Evolutionary conservation across 2,329 filamentous ascomycete species (phyloP), one percentile per base, ranked within the genome.

Genomic region (Calycina marina): DNA sequence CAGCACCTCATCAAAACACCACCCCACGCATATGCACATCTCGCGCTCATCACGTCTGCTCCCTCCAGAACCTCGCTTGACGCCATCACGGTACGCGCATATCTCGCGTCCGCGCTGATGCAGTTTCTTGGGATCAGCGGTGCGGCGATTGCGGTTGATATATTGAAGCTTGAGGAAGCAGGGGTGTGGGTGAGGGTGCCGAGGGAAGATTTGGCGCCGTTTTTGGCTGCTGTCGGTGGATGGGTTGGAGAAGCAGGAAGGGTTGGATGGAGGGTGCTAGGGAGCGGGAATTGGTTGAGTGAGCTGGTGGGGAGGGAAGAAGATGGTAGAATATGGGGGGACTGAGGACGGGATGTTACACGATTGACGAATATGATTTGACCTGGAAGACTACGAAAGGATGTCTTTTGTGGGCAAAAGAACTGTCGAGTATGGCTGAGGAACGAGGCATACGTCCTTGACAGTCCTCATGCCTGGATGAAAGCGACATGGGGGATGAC

Each of bases 41-140:
- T 77, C 0, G 55, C 67, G 41, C 56, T 72, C 15, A 47, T 59
- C 37, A 57, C 50, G 27, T 36, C 42, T 10, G 41, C 46, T n/a
- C 30, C 45, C 9, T 18, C 24, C 12, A 39, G 39, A 18, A 28
- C 30, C 15, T 30, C 34, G 3, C 56, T 82, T 4, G 78, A 85
- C 53, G 58, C 63, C 3, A 56, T 84, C 3, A 74, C 73, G 22
- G 61, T 68, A 12, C 70, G 69, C 18, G 60, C 71, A 0, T 74
- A 79, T 47, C 68, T 79, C 43, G 69, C 67, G 2, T 54, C 65
- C 1, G 74, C 79, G 0, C 58, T 88, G 5, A 61, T 60, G 1
- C 69, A 78, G 39, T 85, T 81, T 45, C 67, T 88, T 1, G 82
- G 82, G 13, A 56, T 71, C 12, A 73, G 70, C 0, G 82, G 82